Conservation (phyloP, 2,329 filamentous ascomycete species). For the Stenocarpella maydis region DNA sequence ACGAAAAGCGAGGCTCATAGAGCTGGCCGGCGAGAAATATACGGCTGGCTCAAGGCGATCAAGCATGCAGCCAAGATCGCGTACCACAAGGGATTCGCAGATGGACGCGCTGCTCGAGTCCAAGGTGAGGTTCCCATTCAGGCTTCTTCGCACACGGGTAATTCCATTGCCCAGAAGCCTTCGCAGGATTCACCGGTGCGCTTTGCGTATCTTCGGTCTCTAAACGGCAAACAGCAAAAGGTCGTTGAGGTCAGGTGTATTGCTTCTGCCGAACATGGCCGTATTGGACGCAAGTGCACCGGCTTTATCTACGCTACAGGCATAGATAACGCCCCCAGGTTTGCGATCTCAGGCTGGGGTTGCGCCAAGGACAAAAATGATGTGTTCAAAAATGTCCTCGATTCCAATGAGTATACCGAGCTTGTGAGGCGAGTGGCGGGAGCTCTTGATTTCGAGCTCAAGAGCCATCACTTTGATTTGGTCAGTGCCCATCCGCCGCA, state of each 20-base stretch:
- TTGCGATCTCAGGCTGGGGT: slow-evolving; percentile 26
- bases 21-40: background rate
- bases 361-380: background rate
- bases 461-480: background rate
- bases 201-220: slow-evolving; percentile 6
- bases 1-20: accelerated
- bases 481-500: background rate
- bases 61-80: background rate
- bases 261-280: background rate
- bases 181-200: background rate
- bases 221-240: background rate
- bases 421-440: background rate
- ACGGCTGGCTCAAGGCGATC: background rate
- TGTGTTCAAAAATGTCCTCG: background rate
- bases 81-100: background rate
- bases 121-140: background rate
- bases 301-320: background rate
- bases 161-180: background rate
- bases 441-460: background rate
- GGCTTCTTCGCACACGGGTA: no score
- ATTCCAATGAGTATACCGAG: background rate
- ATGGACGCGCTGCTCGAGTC: background rate
- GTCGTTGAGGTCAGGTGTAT: background rate
- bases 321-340: background rate
- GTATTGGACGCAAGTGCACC: background rate